Conservation (phyloP, 176 grass and related monocot genomes). For the Dendrocalamus sinicus region DNA sequence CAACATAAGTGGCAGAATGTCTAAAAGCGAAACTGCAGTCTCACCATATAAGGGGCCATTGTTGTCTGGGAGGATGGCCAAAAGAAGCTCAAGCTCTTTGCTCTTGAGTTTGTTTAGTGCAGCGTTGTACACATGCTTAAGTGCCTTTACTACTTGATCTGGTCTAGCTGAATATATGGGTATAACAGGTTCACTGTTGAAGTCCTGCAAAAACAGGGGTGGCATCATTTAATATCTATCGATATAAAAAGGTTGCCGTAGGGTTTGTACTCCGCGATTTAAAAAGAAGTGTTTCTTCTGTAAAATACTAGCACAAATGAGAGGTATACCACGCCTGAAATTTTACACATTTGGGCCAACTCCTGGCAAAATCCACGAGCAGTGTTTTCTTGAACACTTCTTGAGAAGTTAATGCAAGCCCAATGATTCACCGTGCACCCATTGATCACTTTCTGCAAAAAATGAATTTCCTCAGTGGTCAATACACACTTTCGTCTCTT, state of each 20-base stretch:
- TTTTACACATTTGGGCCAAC: slow-evolving; percentile 72
- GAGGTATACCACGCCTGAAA: slow-evolving; percentile 68
- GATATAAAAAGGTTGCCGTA: neutral
- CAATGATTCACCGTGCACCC: slow-evolving; percentile 71
- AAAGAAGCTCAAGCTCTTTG: slow-evolving; percentile 77
- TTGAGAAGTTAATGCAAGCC: slow-evolving; percentile 83
- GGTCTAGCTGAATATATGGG: slow-evolving; percentile 69
- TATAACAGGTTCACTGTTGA: slow-evolving; percentile 65
- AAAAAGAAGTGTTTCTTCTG: too few relatives aligned
- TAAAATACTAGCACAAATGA: slow-evolving; percentile 26
- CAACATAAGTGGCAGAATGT: neutral
- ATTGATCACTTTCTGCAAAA: slow-evolving; percentile 75
- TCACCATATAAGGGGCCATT: slow-evolving; percentile 81
- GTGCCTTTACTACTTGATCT: slow-evolving; percentile 66
- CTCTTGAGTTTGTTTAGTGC: slow-evolving; percentile 66
- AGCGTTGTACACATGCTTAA: slow-evolving; percentile 65
- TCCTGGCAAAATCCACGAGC: slow-evolving; percentile 75
- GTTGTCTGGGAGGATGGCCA: slow-evolving; percentile 75
- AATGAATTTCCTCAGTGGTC: neutral
- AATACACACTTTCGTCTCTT: neutral
- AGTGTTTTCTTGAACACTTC: slow-evolving; percentile 79
- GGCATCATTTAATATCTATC: slow-evolving; percentile 2
- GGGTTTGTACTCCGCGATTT: too few relatives aligned
- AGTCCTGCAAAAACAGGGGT: slow-evolving; percentile 46
- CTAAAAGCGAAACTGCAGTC: neutral